Evolutionary conservation across 495 filamentous ascomycete genomes (phyloP), one percentile per base, ranked within the genome.

Genomic region (Terfezia boudieri): DNA sequence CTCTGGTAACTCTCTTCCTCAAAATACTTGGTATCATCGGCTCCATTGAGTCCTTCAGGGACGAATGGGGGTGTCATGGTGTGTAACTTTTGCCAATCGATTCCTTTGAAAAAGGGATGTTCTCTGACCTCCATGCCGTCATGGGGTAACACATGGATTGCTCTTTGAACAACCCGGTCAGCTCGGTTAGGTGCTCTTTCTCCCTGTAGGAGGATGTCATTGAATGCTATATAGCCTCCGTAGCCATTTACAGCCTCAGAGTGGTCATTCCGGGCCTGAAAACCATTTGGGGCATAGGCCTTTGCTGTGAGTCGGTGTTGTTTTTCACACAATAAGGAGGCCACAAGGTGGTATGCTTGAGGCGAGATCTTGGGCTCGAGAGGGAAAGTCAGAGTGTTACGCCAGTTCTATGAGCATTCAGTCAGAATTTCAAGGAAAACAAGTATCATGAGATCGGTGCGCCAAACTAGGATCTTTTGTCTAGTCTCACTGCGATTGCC

Each of bases 1-100:
- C n/a, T 77, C 69, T 38, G 80, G 79, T 57, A 22, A 4, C 16
- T 51, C 49, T 81, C 80, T 52, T 89, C 82, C 52, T 92, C 83
- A 58, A 94, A 94, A 64, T 93, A 94, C 55, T 83, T 80, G 11
- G 86, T 94, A 58, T 94, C 86, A 56, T 89, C 86, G 60, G 74
- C 72, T 23, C 72, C 69, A 36, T 70, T 73, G 36, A 93, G 78
- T 22, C 66, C 66, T 41, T 72, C 67, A 3, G 89, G 89, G 7
- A 92, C 71, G 57, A 84, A 82, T 5, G 87, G 89, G 10, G 89
- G 86, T 37, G 70, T 66, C 52, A 74, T 71, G 14, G 75, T 62
- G 61, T 88, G 84, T 32, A 85, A 67, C 0, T 71, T 69, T 23
- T 80, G 76, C 83, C 83, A 88, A 14, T 71, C 71, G 26, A 83